Evolutionary conservation across 495 filamentous ascomycete genomes (phyloP).

Genomic region (Penicillium pulvis): DNA sequence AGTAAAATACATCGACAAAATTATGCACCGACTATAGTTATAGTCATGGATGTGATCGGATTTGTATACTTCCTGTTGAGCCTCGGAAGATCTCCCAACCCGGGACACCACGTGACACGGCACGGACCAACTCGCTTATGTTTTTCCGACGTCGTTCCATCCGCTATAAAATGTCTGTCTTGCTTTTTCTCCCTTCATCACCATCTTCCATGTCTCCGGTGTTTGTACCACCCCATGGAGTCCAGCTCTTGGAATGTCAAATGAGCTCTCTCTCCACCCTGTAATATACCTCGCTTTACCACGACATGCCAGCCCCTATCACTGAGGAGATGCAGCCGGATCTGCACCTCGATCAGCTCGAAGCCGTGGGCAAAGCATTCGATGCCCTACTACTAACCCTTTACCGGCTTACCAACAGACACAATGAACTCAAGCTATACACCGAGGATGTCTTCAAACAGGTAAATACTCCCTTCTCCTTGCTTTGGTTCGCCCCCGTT

Average conservation of each 20-base stretch:
- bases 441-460: slow-evolving; percentile 47
- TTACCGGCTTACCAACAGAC: slow-evolving; percentile 45
- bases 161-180: slow-evolving; percentile 25
- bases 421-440: slow-evolving; percentile 45
- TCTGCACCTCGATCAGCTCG: slow-evolving; percentile 38
- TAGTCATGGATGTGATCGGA: background rate
- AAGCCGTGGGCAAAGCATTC: slow-evolving; percentile 47
- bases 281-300: slow-evolving; percentile 27
- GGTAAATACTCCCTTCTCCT: slow-evolving; percentile 39
- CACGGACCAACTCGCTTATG: slow-evolving; percentile 49
- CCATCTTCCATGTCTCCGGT: slow-evolving; percentile 17
- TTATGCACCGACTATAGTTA: background rate
- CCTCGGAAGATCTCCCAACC: slow-evolving; percentile 1
- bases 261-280: slow-evolving; percentile 13
- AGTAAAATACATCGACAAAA: no score
- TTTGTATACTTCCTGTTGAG: background rate
- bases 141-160: slow-evolving; percentile 27
- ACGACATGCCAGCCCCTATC: slow-evolving; percentile 33
- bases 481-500: slow-evolving; percentile 12
- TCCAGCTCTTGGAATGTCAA: slow-evolving; percentile 11
- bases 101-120: slow-evolving; percentile 29
- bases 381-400: slow-evolving; percentile 54
- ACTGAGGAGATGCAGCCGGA: slow-evolving; percentile 37
- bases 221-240: slow-evolving; percentile 16
- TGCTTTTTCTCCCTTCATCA: slow-evolving; percentile 16